These are phyloP conservation scores for Monilinia polystroma DNA, from an alignment of 2,329 filamentous ascomycete genomes.

Conservation along the genomic window DNA sequence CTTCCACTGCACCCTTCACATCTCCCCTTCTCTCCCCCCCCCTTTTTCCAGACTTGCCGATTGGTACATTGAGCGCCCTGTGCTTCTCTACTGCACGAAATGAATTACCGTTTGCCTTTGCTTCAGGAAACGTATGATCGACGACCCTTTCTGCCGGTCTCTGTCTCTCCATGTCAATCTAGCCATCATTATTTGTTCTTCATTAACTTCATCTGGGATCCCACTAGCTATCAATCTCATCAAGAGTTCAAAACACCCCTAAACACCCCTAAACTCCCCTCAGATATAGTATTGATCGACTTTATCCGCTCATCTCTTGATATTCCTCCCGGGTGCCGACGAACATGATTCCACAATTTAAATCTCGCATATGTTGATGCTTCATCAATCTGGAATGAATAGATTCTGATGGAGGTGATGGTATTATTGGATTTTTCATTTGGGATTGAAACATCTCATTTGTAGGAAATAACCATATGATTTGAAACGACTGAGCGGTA, in stretches of 20 bases:
- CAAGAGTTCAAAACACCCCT: neutral
- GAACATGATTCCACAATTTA: too few species aligned
- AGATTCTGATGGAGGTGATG: neutral
- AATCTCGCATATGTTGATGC: too few species aligned
- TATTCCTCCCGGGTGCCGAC: too few species aligned
- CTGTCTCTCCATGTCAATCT: neutral
- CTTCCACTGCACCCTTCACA: neutral
- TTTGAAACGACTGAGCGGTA: conserved; percentile 9
- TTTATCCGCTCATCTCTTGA: too few species aligned
- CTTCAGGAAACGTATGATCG: conserved; percentile 18
- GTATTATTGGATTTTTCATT: conserved; percentile 13
- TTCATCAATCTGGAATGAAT: too few species aligned
- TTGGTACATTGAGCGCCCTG: conserved; percentile 8
- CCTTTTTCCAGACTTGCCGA: neutral
- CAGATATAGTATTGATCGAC: neutral
- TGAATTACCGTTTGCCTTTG: conserved; percentile 4
- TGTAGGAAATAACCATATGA: neutral
- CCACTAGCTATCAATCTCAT: neutral
- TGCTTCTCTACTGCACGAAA: neutral
- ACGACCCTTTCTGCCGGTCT: conserved; percentile 10
- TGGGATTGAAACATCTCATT: conserved; percentile 19
- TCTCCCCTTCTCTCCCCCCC: neutral
- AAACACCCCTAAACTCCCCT: neutral
- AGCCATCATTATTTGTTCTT: neutral
- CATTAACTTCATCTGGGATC: neutral